phyloP scores from a whole-genome alignment of 257 asterid species.

The Perilla frutescens region DNA sequence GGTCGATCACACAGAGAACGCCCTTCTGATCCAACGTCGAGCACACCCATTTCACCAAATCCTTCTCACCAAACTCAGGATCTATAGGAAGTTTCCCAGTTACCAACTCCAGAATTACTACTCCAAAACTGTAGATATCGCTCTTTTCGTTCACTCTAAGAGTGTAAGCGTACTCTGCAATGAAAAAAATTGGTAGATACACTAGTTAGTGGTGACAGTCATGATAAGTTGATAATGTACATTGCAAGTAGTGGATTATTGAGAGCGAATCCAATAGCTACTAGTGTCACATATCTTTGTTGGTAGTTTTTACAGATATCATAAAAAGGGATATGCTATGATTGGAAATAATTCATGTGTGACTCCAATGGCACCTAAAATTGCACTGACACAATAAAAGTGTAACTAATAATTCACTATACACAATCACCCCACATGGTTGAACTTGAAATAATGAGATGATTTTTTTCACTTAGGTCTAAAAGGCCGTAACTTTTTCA shows the following conservation, averaged over 20 bases:
- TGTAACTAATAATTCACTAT: slow-evolving; percentile 21
- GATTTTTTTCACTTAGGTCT: neutral
- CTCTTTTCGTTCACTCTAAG: slow-evolving; percentile 95
- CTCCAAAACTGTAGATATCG: slow-evolving; percentile 91
- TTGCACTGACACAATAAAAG: slow-evolving; percentile 29
- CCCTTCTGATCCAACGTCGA: slow-evolving; percentile 78
- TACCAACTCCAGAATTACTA: slow-evolving; percentile 81
- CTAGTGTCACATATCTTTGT: neutral
- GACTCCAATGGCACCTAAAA: slow-evolving; percentile 29
- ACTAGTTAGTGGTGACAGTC: neutral
- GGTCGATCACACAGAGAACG: slow-evolving; percentile 65
- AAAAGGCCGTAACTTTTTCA: no score
- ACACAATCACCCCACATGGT: slow-evolving; percentile 8
- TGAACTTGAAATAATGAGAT: neutral
- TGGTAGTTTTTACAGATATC: neutral
- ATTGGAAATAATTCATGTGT: slow-evolving; percentile 31
- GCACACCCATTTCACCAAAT: slow-evolving; percentile 93
- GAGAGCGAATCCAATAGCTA: slow-evolving; percentile 30
- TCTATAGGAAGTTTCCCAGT: slow-evolving; percentile 79
- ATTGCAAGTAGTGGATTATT: slow-evolving; percentile 29
- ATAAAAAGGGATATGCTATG: slow-evolving; percentile 24
- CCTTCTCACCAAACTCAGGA: slow-evolving; percentile 91
- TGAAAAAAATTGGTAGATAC: neutral
- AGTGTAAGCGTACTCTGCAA: slow-evolving; percentile 90
- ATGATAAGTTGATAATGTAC: neutral